Evolutionary conservation across 495 filamentous ascomycete genomes (phyloP).

Genomic region (Wilcoxina mikolae): DNA sequence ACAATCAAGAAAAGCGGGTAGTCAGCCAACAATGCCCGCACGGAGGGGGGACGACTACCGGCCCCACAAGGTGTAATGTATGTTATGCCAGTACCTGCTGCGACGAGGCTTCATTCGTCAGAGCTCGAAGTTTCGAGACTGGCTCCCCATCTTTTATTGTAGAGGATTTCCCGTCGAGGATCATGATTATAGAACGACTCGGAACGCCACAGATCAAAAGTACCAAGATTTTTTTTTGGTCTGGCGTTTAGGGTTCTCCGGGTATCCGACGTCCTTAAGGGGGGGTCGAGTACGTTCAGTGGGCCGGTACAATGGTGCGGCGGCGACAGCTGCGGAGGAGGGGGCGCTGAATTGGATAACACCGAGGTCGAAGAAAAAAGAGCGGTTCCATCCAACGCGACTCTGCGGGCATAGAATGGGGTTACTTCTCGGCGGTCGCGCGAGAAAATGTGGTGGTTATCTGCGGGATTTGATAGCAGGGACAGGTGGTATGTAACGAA

Average conservation of each 20-base stretch:
- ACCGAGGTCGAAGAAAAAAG: constrained; percentile 5
- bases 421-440: not conserved
- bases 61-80: not conserved
- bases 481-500: not conserved
- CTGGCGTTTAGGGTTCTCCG: not conserved
- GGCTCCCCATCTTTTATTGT: not conserved
- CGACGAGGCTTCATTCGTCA: constrained; percentile 15
- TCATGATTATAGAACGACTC: constrained; percentile 22
- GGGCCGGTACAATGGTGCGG: not conserved
- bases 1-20: not conserved
- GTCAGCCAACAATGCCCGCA: not conserved
- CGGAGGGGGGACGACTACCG: not conserved
- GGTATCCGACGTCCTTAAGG: not conserved
- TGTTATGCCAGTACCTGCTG: constrained; percentile 8
- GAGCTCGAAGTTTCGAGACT: constrained; percentile 11
- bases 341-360: not conserved
- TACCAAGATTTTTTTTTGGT: not conserved
- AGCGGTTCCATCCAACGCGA: constrained; percentile 3
- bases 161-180: constrained; percentile 10
- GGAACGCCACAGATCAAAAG: too few relatives aligned
- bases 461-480: not conserved
- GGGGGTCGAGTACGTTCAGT: not conserved
- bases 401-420: not conserved
- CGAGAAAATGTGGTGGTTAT: not conserved
- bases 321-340: not conserved